phyloP scores from a whole-genome alignment of 495 filamentous ascomycete genomes.

The Lindgomyces ingoldianus region DNA sequence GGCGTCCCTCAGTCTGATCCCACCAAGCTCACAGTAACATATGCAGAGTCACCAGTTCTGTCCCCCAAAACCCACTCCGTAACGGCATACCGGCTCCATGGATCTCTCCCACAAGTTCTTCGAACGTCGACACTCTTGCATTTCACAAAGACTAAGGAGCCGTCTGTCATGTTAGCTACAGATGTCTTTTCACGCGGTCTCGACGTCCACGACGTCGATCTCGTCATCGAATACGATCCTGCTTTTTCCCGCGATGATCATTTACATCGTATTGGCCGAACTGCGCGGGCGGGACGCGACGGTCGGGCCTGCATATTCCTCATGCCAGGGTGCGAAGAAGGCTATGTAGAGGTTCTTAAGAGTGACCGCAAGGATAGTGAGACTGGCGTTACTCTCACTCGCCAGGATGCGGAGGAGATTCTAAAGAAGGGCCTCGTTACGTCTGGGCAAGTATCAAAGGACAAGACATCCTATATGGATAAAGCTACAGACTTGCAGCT shows the following conservation, averaged over 20 bases:
- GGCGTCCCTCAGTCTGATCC: slow-evolving; percentile 31
- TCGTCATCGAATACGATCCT: slow-evolving; percentile 92
- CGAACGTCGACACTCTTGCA: slow-evolving; percentile 80
- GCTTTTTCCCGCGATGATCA: slow-evolving; percentile 90
- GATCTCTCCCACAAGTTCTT: slow-evolving; percentile 83
- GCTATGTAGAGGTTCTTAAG: slow-evolving; percentile 75
- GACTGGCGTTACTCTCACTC: slow-evolving; percentile 49
- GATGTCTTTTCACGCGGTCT: slow-evolving; percentile 94
- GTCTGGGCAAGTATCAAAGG: slow-evolving; percentile 37
- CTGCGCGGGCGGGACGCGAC: slow-evolving; percentile 84
- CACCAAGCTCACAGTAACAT: slow-evolving; percentile 35
- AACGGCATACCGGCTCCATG: slow-evolving; percentile 83
- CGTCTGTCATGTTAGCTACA: slow-evolving; percentile 84
- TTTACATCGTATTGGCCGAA: slow-evolving; percentile 90
- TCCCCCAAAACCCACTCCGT: slow-evolving; percentile 47
- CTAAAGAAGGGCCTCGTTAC: slow-evolving; percentile 60
- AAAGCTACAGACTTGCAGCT: slow-evolving; percentile 77
- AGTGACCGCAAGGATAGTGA: slow-evolving; percentile 59
- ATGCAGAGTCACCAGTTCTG: slow-evolving; percentile 28
- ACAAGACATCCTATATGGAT: slow-evolving; percentile 61
- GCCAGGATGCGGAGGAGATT: slow-evolving; percentile 60
- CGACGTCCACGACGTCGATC: slow-evolving; percentile 89
- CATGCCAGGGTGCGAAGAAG: slow-evolving; percentile 85
- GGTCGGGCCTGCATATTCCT: slow-evolving; percentile 90
- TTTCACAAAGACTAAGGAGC: slow-evolving; percentile 63